Conservation (phyloP, 768 basidiomycete genomes). For the Paxillus ammoniavirescens region DNA sequence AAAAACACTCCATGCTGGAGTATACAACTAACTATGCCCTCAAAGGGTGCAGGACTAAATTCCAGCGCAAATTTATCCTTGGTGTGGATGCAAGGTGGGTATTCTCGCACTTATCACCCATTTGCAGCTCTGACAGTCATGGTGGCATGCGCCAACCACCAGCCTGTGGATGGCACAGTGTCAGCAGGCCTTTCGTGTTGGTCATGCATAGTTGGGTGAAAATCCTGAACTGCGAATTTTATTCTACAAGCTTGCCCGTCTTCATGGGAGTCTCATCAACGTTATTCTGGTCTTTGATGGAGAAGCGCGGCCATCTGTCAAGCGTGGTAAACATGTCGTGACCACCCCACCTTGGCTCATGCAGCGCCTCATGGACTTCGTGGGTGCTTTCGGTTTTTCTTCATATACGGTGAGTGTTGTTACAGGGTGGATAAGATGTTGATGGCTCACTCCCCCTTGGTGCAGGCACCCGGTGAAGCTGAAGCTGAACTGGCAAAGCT, state of each 20-base stretch:
- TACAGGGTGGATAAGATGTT: too few species aligned
- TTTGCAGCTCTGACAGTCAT: too few species aligned
- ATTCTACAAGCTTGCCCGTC: conserved; percentile 40
- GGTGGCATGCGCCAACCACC: background rate
- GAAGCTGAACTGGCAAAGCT: conserved; percentile 1
- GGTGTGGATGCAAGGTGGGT: conserved; percentile 16
- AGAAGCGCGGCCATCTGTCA: conserved; percentile 38
- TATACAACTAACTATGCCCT: background rate
- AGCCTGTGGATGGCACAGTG: conserved; percentile 15
- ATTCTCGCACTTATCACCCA: background rate
- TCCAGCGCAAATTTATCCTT: background rate
- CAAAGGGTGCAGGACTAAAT: background rate
- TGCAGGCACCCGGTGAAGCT: conserved; percentile 6
- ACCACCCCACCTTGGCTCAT: conserved; percentile 30
- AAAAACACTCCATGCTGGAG: background rate
- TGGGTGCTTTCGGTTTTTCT: conserved; percentile 43
- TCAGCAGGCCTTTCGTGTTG: background rate
- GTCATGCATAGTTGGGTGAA: conserved; percentile 30
- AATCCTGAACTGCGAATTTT: conserved; percentile 45
- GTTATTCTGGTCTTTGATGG: conserved; percentile 55
- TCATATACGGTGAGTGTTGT: conserved; percentile 20
- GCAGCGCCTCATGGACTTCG: conserved; percentile 26
- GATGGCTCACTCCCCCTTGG: too few species aligned
- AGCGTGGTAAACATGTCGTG: conserved; percentile 36
- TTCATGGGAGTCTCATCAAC: conserved; percentile 36